Evolutionary conservation across 257 asterid genomes (phyloP).

Genomic region (Capsicum chinense): DNA sequence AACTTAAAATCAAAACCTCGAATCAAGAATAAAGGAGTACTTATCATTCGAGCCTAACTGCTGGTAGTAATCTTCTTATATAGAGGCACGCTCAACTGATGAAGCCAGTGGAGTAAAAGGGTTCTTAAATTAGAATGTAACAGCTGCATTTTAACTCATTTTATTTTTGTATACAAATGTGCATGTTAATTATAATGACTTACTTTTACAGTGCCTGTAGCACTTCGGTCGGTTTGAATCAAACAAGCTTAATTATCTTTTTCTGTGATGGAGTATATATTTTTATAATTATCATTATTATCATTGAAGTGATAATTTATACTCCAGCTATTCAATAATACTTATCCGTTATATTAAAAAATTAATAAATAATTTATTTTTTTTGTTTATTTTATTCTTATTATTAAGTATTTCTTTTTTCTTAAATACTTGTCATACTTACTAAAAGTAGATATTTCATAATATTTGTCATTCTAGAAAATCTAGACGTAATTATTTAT

Average conservation of each 20-base stretch:
- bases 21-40: too few species aligned
- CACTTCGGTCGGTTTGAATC: constrained; percentile 6
- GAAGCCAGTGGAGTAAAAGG: not conserved
- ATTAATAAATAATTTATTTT: too few species aligned
- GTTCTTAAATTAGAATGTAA: not conserved
- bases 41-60: too few species aligned
- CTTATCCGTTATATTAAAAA: too few species aligned
- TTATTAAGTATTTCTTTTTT: too few species aligned
- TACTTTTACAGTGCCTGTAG: constrained; percentile 31
- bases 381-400: too few species aligned
- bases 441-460: too few species aligned
- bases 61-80: not conserved
- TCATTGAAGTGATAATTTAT: not conserved
- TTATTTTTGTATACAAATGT: not conserved
- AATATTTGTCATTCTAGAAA: too few species aligned
- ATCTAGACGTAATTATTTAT: too few species aligned
- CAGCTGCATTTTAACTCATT: not conserved
- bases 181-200: not conserved
- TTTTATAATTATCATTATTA: not conserved
- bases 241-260: constrained; percentile 1
- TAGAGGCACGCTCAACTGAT: not conserved
- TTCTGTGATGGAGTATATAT: not conserved
- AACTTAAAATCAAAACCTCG: too few species aligned
- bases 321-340: too few species aligned
- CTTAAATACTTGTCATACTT: too few species aligned